phyloP scores from a whole-genome alignment of 2,329 filamentous ascomycete genomes.

The Hypoxylon sp. region DNA sequence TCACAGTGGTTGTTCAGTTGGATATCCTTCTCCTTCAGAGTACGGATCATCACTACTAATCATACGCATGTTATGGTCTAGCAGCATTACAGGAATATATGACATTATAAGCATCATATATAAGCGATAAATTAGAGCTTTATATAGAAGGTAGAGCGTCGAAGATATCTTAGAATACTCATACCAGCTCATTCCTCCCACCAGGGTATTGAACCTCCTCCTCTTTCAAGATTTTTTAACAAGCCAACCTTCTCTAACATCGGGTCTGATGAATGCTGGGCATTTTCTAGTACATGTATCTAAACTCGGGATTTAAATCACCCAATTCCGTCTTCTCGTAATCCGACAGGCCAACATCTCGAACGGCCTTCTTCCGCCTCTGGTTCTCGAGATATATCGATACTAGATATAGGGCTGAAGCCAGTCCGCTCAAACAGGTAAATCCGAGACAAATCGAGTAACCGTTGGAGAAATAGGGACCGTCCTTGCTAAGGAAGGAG shows the following conservation, averaged over 20 bases:
- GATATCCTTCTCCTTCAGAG: not conserved
- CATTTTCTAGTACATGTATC: conserved; percentile 66
- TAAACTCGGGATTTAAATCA: conserved; percentile 69
- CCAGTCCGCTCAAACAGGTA: conserved; percentile 74
- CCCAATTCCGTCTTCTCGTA: conserved; percentile 72
- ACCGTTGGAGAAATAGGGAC: conserved; percentile 77
- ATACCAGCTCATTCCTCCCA: conserved; percentile 1
- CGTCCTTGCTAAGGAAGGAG: conserved; percentile 76
- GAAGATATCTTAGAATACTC: not conserved
- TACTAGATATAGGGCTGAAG: conserved; percentile 72
- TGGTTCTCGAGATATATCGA: conserved; percentile 74
- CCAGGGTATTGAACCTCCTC: not conserved
- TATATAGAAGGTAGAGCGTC: conserved; percentile 2
- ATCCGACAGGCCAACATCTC: conserved; percentile 69
- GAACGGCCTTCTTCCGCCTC: conserved; percentile 63
- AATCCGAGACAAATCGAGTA: conserved; percentile 86
- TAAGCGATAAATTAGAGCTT: not conserved
- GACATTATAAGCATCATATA: not conserved
- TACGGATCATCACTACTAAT: not conserved
- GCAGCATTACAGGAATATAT: not conserved
- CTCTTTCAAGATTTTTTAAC: not conserved
- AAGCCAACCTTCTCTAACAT: not conserved
- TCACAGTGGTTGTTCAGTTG: not conserved
- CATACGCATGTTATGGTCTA: not conserved
- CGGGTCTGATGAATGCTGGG: not conserved